Conservation (phyloP, 306 rosid genomes). For the Senna tora region DNA sequence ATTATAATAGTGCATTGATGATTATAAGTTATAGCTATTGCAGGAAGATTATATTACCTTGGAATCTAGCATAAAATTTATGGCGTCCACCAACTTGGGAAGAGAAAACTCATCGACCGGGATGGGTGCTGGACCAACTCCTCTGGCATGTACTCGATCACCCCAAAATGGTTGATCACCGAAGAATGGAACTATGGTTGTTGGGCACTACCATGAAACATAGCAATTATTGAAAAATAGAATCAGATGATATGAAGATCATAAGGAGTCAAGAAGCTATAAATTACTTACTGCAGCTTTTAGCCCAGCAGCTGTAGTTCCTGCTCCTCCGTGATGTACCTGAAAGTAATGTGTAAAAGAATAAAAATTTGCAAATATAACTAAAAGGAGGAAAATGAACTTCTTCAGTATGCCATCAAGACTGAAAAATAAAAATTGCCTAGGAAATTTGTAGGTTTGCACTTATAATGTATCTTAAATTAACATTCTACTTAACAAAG, state of each 20-base stretch:
- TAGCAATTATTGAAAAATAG: slow-evolving; percentile 8
- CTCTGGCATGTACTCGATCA: slow-evolving; percentile 87
- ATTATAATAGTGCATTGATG: too few relatives aligned
- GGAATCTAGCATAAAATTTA: slow-evolving; percentile 83
- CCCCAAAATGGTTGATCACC: slow-evolving; percentile 99
- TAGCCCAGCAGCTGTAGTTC: slow-evolving; percentile 99
- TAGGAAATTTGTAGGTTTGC: not conserved
- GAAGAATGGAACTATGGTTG: slow-evolving; percentile 89
- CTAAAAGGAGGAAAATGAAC: not conserved
- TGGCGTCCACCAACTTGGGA: slow-evolving; percentile 75
- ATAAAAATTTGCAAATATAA: slow-evolving; percentile 14
- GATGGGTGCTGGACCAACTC: slow-evolving; percentile 94
- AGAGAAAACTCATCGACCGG: slow-evolving; percentile 93
- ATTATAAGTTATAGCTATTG: not conserved
- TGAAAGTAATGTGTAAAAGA: slow-evolving; percentile 39
- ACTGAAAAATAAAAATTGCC: not conserved
- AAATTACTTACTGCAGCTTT: slow-evolving; percentile 82
- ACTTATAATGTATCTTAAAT: not conserved
- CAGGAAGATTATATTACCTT: slow-evolving; percentile 55
- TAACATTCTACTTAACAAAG: not conserved
- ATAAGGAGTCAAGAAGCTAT: slow-evolving; percentile 27
- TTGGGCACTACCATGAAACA: slow-evolving; percentile 74
- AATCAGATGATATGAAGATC: slow-evolving; percentile 22
- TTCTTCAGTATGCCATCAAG: not conserved
- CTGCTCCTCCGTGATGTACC: slow-evolving; percentile 99